These are phyloP conservation scores for Kluyveromyces marxianus DNA, from an alignment of 1,139 yeast species.

Conservation along the genomic window DNA sequence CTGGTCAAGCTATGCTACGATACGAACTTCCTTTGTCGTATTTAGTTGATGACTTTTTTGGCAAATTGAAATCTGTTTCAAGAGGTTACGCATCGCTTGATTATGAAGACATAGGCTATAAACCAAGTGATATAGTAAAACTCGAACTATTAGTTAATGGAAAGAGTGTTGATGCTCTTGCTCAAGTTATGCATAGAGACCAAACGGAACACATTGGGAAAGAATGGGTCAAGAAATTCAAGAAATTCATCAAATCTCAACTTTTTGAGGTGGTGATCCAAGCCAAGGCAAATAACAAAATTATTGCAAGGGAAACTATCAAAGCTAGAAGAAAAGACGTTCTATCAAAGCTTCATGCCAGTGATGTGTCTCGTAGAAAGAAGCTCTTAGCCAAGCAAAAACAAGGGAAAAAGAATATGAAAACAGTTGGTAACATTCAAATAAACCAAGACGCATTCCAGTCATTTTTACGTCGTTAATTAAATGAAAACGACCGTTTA, in stretches of 20 bases:
- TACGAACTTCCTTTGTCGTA: constrained; percentile 83
- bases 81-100: constrained; percentile 92
- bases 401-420: constrained; percentile 86
- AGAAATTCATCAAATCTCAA: constrained; percentile 70
- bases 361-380: constrained; percentile 85
- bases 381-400: constrained; percentile 83
- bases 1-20: constrained; percentile 75
- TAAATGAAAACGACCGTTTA: neutral
- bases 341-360: constrained; percentile 83
- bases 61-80: constrained; percentile 82
- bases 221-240: constrained; percentile 77
- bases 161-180: constrained; percentile 81
- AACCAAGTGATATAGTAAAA: constrained; percentile 72
- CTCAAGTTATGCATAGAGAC: constrained; percentile 79
- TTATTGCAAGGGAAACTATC: constrained; percentile 87
- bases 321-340: constrained; percentile 93
- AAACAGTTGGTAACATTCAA: constrained; percentile 67
- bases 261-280: constrained; percentile 90
- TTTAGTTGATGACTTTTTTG: constrained; percentile 90
- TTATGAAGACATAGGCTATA: constrained; percentile 89
- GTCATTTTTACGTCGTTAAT: constrained; percentile 41
- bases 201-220: constrained; percentile 68
- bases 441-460: constrained; percentile 83
- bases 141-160: constrained; percentile 88
- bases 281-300: constrained; percentile 76